Percentiles rank a stretch among this genome's conserved stretches.
Conservation (phyloP, 805 yeast genomes). For the Jamesozyma spencerorum region DNA sequence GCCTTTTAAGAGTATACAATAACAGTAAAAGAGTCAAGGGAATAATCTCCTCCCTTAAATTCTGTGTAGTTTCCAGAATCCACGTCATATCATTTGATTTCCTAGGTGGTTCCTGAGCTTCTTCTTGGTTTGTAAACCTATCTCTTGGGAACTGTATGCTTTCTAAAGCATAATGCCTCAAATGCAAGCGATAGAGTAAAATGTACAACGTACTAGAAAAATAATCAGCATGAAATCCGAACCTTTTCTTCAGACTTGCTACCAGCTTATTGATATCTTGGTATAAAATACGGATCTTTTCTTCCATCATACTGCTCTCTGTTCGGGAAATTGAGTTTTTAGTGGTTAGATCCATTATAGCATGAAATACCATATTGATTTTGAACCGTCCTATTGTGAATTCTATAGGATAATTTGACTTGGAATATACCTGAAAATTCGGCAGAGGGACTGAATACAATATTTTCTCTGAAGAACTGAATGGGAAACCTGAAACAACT, state of each 20-base stretch:
- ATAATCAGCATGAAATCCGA: conserved; percentile 10
- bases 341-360: conserved; percentile 16
- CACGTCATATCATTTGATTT: conserved; percentile 10
- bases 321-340: conserved; percentile 3
- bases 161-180: conserved; percentile 17
- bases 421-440: not conserved
- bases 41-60: conserved; percentile 13
- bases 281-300: conserved; percentile 9
- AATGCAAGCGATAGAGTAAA: conserved; percentile 20
- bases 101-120: not conserved
- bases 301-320: conserved; percentile 3
- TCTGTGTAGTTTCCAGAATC: conserved; percentile 11
- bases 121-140: not conserved
- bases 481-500: conserved; percentile 24
- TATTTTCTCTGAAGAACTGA: conserved; percentile 11
- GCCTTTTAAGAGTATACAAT: conserved; percentile 19
- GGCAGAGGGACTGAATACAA: conserved; percentile 11
- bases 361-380: conserved; percentile 14
- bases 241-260: conserved; percentile 4
- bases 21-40: conserved; percentile 17
- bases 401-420: conserved; percentile 9
- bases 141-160: conserved; percentile 7
- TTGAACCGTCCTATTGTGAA: conserved; percentile 21
- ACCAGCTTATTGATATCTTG: conserved; percentile 9
- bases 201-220: conserved; percentile 19